Percentiles rank a stretch among this genome's conserved stretches.
phyloP scores from a whole-genome alignment of 306 rosid species.

The Gleditsia sinensis region DNA sequence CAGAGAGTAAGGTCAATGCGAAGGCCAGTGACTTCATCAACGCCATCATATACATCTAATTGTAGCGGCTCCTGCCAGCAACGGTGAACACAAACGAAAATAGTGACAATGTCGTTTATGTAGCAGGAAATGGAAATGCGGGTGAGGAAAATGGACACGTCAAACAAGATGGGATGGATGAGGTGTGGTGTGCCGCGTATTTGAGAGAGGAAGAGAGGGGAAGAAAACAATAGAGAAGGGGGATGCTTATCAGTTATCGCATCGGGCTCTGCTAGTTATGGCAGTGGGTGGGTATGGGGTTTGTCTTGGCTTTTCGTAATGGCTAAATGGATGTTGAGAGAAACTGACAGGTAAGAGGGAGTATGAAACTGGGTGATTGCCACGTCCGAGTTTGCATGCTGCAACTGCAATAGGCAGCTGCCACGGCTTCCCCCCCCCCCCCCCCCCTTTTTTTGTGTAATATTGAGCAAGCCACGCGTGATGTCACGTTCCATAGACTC shows the following conservation, averaged over 20 bases:
- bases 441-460: no score
- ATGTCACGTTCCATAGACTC: no score
- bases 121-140: not conserved
- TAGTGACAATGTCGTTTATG: not conserved
- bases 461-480: no score
- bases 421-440: not conserved
- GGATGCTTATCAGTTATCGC: not conserved
- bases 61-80: no score
- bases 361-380: not conserved
- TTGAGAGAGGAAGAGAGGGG: not conserved
- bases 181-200: conserved; percentile 34
- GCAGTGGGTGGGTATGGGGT: not conserved
- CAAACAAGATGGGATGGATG: not conserved
- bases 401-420: not conserved
- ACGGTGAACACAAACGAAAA: no score
- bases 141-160: conserved; percentile 25
- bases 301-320: not conserved
- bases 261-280: not conserved
- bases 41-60: no score
- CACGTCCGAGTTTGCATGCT: conserved; percentile 11
- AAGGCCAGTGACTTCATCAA: conserved; percentile 16
- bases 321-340: no score
- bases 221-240: not conserved
- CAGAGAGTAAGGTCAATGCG: not conserved
- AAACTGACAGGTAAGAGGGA: not conserved